Base-by-base conservation (phyloP, 2,329 filamentous ascomycete genomes). In the Chaetoscypha palmicola region DNA sequence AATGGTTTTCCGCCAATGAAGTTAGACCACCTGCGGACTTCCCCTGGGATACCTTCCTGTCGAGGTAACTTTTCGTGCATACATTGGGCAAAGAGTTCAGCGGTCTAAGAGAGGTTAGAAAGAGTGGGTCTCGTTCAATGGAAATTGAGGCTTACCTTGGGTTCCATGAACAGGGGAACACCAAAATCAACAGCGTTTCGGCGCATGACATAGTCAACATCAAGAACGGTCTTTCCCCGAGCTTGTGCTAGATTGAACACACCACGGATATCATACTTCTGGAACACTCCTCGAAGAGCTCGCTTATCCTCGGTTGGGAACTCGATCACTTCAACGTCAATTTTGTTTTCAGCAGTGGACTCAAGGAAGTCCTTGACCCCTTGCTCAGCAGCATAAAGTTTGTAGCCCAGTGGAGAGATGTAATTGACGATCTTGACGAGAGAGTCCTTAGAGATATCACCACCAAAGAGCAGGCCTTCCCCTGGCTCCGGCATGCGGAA, bases 131-230 rank as follows among this genome's bases (percentile, higher is more conserved):
- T 17, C 24, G 5, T 21, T 12, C 12, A 35, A 33, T 22, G 19
- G 14, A 19, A 12, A 41, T 9, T 35, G 9, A 16, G 21, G 12
- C 79, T 71, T 73, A 94, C 89, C 83, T 92, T 91, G 43, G 90
- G 88, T 72, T 97, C 91, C 90, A 96, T 96, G 68, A 98, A 97
- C 45, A 98, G 74, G 38, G 92, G 92, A 23, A 97, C 89, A 57
- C 91, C 91, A 66, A 98, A 98, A 70, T 98, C 92, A 45, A 98
- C 92, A 21, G 92, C 92, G 63, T 98, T 98, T 64, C 92, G 81
- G 61, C 92, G 81, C 91, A 97, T 97, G 45, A 98, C 89, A 61
- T 98, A 98, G 72, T 98, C 90, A 61, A 94, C 87, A 63, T 98
- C 92, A 49, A 86, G 71, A 49, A 87, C 73, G 28, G 85, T 91